A percentile compares a stretch with the other conserved stretches of the same genome.
phyloP scores from a whole-genome alignment of 331 rosid species.

The Rosa hybrid region DNA sequence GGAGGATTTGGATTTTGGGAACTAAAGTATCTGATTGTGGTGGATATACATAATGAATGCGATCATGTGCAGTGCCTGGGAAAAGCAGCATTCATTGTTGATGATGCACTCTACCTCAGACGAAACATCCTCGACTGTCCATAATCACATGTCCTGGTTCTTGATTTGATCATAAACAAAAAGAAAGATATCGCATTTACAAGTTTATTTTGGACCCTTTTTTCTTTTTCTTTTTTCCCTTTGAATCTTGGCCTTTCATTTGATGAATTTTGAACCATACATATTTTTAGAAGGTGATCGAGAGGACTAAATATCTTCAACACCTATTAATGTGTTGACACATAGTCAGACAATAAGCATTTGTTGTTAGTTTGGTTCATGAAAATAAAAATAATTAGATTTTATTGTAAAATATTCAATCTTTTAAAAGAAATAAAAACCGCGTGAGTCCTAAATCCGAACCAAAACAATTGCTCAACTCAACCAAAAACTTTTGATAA shows the following conservation, averaged over 20 bases:
- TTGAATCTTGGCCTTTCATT: background rate
- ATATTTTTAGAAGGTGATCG: too few species aligned
- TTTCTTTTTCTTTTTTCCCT: background rate
- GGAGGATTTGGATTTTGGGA: background rate
- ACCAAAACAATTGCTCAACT: background rate
- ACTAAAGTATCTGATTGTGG: background rate
- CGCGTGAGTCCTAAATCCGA: background rate
- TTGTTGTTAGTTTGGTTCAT: too few species aligned
- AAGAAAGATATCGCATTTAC: background rate
- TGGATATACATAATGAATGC: background rate
- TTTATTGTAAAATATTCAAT: too few species aligned
- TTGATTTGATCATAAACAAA: background rate
- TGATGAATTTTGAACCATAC: background rate
- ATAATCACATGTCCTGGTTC: constrained; percentile 15
- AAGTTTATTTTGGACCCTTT: background rate
- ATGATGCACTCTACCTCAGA: constrained; percentile 9
- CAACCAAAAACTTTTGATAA: too few species aligned
- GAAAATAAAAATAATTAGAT: too few species aligned
- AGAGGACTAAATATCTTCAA: too few species aligned
- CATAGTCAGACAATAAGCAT: background rate
- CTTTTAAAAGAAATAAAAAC: accelerated
- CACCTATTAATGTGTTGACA: too few species aligned
- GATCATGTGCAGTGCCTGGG: constrained; percentile 22
- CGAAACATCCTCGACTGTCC: constrained; percentile 27
- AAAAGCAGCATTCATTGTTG: background rate